Percentiles rank a stretch among this genome's conserved stretches.
Conservation (phyloP, 2,329 filamentous ascomycete species). For the Colletotrichum truncatum region DNA sequence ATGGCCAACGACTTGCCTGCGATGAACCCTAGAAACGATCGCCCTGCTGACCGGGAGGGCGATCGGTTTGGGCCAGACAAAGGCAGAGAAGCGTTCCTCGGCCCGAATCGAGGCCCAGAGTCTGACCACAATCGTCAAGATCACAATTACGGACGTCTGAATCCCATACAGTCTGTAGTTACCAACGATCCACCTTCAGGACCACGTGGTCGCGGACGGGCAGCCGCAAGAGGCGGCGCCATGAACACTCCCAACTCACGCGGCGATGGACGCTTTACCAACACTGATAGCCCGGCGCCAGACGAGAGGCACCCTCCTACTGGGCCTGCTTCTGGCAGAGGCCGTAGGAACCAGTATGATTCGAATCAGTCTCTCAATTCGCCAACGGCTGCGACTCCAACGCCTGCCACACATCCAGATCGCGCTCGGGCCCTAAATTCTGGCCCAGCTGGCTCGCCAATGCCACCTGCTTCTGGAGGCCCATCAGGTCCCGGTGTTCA, state of each 20-base stretch:
- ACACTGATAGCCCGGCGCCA: conserved; percentile 53
- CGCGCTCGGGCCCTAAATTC: conserved; percentile 20
- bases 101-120: conserved; percentile 49
- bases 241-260: conserved; percentile 48
- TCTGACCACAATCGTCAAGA: conserved; percentile 64
- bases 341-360: conserved; percentile 43
- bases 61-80: conserved; percentile 53
- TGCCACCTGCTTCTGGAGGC: conserved; percentile 34
- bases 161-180: conserved; percentile 55
- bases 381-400: conserved; percentile 17
- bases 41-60: conserved; percentile 46
- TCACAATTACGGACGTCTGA: conserved; percentile 70
- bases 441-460: conserved; percentile 23
- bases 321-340: conserved; percentile 60
- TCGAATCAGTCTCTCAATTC: conserved; percentile 16
- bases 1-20: conserved; percentile 38
- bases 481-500: conserved; percentile 50
- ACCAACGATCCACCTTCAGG: conserved; percentile 62
- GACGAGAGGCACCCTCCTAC: conserved; percentile 61
- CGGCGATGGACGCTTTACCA: conserved; percentile 52
- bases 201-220: conserved; percentile 60
- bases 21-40: conserved; percentile 45
- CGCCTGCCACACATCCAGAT: conserved; percentile 21
- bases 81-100: conserved; percentile 52
- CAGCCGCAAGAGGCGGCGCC: conserved; percentile 47